phyloP scores from a whole-genome alignment of 139 green algal species.

The Eudorina sp. region DNA sequence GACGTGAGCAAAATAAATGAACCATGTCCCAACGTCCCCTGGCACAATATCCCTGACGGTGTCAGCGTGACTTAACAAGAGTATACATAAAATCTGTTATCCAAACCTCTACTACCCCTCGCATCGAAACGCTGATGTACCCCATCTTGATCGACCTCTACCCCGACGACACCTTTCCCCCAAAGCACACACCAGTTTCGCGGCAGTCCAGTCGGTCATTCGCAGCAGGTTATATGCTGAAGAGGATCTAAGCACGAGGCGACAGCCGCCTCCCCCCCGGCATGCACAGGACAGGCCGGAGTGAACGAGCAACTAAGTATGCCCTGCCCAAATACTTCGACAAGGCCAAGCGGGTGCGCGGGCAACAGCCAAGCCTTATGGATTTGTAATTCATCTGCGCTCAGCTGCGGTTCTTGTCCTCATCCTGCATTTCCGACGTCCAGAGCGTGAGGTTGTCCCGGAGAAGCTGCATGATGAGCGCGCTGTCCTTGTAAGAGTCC shows the following conservation, averaged over 20 bases:
- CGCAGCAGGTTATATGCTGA: neutral
- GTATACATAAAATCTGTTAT: neutral
- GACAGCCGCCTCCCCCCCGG: neutral
- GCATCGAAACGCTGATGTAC: neutral
- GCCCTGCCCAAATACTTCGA: neutral
- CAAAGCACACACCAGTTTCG: neutral
- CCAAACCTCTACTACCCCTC: neutral
- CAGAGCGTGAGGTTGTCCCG: conserved; percentile 99
- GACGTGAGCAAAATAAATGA: neutral
- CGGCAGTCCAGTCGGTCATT: neutral
- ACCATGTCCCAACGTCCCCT: neutral
- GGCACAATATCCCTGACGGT: neutral
- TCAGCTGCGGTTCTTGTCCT: conserved; percentile 39
- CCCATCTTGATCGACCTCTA: too few species aligned
- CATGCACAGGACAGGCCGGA: neutral
- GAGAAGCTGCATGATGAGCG: conserved; percentile 99
- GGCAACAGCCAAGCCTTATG: neutral
- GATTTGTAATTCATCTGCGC: neutral
- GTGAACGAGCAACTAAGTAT: neutral
- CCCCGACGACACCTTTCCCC: too few species aligned
- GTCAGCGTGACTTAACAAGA: neutral
- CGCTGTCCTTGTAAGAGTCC: conserved; percentile 99
- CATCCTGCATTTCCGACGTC: conserved; percentile 96
- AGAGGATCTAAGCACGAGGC: neutral
- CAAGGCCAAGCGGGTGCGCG: neutral